Evolutionary conservation across 2,329 filamentous ascomycete species (phyloP).

Genomic region (Pyrenophora tritici-repentis): DNA sequence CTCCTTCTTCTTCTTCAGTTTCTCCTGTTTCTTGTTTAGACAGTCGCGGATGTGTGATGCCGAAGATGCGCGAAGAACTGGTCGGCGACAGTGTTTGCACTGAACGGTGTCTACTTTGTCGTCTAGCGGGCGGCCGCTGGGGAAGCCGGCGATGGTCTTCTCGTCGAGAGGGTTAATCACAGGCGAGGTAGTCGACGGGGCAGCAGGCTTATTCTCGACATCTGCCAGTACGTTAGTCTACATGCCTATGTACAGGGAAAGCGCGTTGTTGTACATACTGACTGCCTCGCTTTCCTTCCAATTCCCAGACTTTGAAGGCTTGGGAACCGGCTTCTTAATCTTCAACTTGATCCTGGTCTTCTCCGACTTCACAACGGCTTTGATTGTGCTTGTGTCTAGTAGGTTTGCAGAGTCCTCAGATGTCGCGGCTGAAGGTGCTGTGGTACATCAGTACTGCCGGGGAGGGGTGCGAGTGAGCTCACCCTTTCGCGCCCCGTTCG

Average conservation of each 20-base stretch:
- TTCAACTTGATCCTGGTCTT: constrained; percentile 50
- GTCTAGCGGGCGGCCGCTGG: constrained; percentile 78
- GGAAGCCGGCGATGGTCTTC: constrained; percentile 75
- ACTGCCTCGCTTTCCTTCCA: constrained; percentile 71
- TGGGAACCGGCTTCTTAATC: constrained; percentile 66
- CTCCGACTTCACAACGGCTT: constrained; percentile 45
- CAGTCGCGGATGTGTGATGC: constrained; percentile 83
- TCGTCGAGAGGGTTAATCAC: constrained; percentile 70
- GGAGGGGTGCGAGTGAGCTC: constrained; percentile 24
- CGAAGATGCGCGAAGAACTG: constrained; percentile 74
- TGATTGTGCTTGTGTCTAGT: constrained; percentile 36
- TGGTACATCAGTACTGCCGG: constrained; percentile 25
- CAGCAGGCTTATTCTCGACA: constrained; percentile 32
- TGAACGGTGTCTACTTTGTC: constrained; percentile 76
- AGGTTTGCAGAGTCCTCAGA: constrained; percentile 22
- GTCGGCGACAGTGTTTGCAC: constrained; percentile 95
- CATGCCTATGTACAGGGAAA: neutral
- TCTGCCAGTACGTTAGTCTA: constrained; percentile 22
- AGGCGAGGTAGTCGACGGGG: constrained; percentile 37
- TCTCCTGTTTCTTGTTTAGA: constrained; percentile 77
- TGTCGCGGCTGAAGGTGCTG: constrained; percentile 32
- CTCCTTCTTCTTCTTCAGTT: constrained; percentile 65
- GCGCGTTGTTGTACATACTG: constrained; percentile 51
- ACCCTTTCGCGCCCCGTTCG: constrained; percentile 48
- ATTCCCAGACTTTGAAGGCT: constrained; percentile 69